These are phyloP conservation scores for Candida sojae DNA, from an alignment of 1,139 yeast genomes.

Conservation along the genomic window DNA sequence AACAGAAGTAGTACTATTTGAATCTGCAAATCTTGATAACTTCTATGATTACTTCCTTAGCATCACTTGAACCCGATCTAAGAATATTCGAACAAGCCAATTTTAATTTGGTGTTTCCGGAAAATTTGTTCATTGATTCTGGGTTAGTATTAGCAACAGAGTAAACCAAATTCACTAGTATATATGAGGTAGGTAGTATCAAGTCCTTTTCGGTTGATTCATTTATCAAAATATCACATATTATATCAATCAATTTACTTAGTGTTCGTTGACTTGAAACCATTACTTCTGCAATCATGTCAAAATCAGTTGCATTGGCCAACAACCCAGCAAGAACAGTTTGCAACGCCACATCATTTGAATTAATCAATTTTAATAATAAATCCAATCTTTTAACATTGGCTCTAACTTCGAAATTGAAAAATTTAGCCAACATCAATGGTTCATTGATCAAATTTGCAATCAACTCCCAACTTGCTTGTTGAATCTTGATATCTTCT, in stretches of 20 bases:
- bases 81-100: conserved; percentile 19
- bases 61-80: conserved; percentile 15
- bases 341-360: conserved; percentile 40
- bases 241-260: conserved; percentile 22
- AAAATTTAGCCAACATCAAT: conserved; percentile 47
- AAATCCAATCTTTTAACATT: conserved; percentile 33
- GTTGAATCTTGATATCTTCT: conserved; percentile 39
- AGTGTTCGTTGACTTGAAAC: conserved; percentile 24
- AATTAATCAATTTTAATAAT: conserved; percentile 41
- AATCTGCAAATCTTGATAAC: conserved; percentile 21
- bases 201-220: conserved; percentile 34
- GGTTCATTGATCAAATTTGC: conserved; percentile 50
- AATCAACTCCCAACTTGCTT: conserved; percentile 49
- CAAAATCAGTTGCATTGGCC: conserved; percentile 53
- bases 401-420: conserved; percentile 36
- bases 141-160: conserved; percentile 20
- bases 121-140: conserved; percentile 12
- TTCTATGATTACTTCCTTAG: conserved; percentile 21
- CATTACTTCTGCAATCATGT: conserved; percentile 41
- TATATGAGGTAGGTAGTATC: conserved; percentile 35
- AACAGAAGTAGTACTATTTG: conserved; percentile 2
- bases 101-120: conserved; percentile 19
- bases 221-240: conserved; percentile 25
- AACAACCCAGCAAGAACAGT: conserved; percentile 45
- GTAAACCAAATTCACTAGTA: conserved; percentile 32